These are phyloP conservation scores for Ramaria sp. DNA, from an alignment of 768 basidiomycete species.

Conservation along the genomic window DNA sequence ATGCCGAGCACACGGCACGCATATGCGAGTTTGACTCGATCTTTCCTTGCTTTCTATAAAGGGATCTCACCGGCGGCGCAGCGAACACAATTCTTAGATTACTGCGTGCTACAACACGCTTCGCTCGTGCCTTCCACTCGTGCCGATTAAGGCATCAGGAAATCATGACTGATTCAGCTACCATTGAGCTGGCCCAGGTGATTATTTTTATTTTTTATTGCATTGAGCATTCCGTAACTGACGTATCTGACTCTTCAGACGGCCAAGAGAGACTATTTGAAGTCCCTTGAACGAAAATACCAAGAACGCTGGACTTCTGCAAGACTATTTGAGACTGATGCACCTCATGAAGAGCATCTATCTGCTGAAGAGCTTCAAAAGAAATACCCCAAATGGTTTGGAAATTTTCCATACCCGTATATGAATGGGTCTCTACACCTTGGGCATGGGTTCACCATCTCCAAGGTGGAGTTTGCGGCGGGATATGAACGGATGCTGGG, in stretches of 20 bases:
- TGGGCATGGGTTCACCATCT: slow-evolving; percentile 96
- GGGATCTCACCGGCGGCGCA: background rate
- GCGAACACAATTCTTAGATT: background rate
- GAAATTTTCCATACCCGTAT: slow-evolving; percentile 92
- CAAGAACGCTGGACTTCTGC: slow-evolving; percentile 73
- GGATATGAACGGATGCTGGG: slow-evolving; percentile 94
- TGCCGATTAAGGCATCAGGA: slow-evolving; percentile 1
- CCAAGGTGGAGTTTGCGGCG: slow-evolving; percentile 93
- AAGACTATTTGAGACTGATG: slow-evolving; percentile 73
- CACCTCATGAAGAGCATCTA: slow-evolving; percentile 33
- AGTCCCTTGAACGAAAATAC: slow-evolving; percentile 71
- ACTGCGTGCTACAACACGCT: background rate
- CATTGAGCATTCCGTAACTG: background rate
- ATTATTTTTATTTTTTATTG: slow-evolving; percentile 10
- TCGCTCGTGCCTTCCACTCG: background rate
- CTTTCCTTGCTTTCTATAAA: background rate
- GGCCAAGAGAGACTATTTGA: slow-evolving; percentile 83
- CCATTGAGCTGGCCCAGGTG: slow-evolving; percentile 24
- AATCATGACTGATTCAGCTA: slow-evolving; percentile 6
- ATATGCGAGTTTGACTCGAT: no score
- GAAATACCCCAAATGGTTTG: slow-evolving; percentile 93
- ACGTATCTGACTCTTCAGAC: slow-evolving; percentile 41
- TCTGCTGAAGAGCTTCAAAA: slow-evolving; percentile 54
- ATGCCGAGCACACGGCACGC: no score
- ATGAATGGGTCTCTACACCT: slow-evolving; percentile 98